A percentile compares a stretch with the other conserved stretches of the same genome.
phyloP scores from a whole-genome alignment of 2,329 filamentous ascomycete species.

The Microthyrium microscopicum region DNA sequence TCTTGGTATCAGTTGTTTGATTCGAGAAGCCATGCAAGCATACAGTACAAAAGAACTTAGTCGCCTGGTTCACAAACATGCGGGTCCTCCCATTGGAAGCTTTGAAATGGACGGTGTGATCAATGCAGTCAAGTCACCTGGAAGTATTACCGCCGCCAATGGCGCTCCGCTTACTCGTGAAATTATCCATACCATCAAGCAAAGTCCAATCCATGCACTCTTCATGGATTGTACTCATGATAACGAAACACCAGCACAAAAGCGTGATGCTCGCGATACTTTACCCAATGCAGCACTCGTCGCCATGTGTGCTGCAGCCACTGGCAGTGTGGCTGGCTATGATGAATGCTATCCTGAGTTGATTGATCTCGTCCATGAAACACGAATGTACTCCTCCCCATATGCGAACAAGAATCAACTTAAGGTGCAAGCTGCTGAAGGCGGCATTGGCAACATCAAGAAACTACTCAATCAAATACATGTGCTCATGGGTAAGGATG shows the following conservation, averaged over 20 bases:
- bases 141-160: conserved; percentile 15
- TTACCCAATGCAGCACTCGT: conserved; percentile 87
- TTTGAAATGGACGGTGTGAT: conserved; percentile 86
- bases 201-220: conserved; percentile 77
- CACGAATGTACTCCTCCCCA: conserved; percentile 60
- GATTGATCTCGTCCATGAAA: conserved; percentile 87
- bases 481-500: conserved; percentile 85
- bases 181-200: conserved; percentile 64
- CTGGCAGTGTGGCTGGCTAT: conserved; percentile 93
- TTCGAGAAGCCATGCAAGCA: conserved; percentile 95
- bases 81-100: conserved; percentile 85
- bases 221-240: conserved; percentile 99
- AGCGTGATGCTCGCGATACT: conserved; percentile 84
- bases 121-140: conserved; percentile 33
- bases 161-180: conserved; percentile 31
- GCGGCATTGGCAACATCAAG: conserved; percentile 80
- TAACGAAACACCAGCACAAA: conserved; percentile 91
- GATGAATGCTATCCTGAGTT: conserved; percentile 90
- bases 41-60: conserved; percentile 92
- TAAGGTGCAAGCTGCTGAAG: conserved; percentile 51
- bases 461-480: conserved; percentile 91
- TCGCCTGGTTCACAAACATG: conserved; percentile 81
- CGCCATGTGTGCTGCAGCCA: conserved; percentile 87
- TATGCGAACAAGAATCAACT: conserved; percentile 46
- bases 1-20: conserved; percentile 77